Evolutionary conservation across 2,329 filamentous ascomycete species (phyloP), one percentile per base, ranked within the genome.

Genomic region (Aspergillus sp.): DNA sequence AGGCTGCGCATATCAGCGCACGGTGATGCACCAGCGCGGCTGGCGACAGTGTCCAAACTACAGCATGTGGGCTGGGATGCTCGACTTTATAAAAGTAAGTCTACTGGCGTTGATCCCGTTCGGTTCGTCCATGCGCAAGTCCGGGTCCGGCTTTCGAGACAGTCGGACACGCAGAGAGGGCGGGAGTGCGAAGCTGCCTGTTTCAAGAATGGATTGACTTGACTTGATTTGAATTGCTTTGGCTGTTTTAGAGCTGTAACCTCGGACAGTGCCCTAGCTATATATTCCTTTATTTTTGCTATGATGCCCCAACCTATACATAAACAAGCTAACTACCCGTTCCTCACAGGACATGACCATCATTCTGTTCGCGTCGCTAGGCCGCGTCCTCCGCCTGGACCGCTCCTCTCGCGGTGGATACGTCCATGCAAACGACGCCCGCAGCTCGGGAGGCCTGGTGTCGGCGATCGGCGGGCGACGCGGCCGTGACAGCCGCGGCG

Each of bases 1-100:
- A 46, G 91, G 91, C 51, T 82, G 93, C 48, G 86, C 94, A 42
- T 98, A 96, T 67, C 89, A 95, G 61, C 78, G 91, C 38, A 93
- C 86, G 19, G 88, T 98, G 36, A 81, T 88, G 62, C 85, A 98
- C 57, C 86, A 93, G 48, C 74, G 91, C 41, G 91, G 91, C 29
- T 96, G 89, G 91, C 77, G 84, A 47, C 91, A 98, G 60, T 67
- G 95, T 47, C 91, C 91, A 33, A 96, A 98, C 64, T 95, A 91
- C 65, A 78, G 75, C 47, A 74, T 95, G 47, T 98, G 91, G 91
- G 79, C 85, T 17, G 81, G 86, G 34, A 83, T 95, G 41, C 79
- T 83, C 63, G 78, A 73, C 47, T 93, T 94, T 57, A 64, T 94
- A 50, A 81, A 74, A 69, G 89, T 91, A 74, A 67, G 74, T 67